These are phyloP conservation scores for Lactifluus echinatus DNA, from an alignment of 768 basidiomycete species.

Conservation along the genomic window DNA sequence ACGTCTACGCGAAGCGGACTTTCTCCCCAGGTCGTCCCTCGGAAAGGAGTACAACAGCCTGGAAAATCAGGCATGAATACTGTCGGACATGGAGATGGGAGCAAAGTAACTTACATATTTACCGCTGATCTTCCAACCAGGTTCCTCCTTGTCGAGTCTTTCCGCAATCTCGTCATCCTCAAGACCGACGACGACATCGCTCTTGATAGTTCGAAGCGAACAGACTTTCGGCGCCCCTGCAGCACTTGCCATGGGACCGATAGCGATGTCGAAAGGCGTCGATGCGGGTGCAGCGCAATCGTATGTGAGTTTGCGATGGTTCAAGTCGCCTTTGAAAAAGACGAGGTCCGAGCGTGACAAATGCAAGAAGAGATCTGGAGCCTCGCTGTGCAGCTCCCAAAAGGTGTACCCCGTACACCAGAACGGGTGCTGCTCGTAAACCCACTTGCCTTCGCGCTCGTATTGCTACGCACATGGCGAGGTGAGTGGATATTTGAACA, in stretches of 20 bases:
- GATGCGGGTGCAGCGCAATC: slow-evolving; percentile 80
- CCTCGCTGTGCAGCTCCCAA: slow-evolving; percentile 79
- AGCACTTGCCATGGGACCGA: slow-evolving; percentile 85
- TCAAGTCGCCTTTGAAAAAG: slow-evolving; percentile 90
- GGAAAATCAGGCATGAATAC: slow-evolving; percentile 1
- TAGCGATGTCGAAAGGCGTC: slow-evolving; percentile 83
- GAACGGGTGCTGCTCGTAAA: slow-evolving; percentile 90
- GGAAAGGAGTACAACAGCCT: slow-evolving; percentile 84
- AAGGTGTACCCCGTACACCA: slow-evolving; percentile 97
- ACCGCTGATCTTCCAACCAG: slow-evolving; percentile 95
- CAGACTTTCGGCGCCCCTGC: slow-evolving; percentile 83
- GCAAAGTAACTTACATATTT: slow-evolving; percentile 67
- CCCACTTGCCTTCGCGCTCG: slow-evolving; percentile 86
- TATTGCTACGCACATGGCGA: slow-evolving; percentile 53
- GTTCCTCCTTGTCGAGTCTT: slow-evolving; percentile 72
- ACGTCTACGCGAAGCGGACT: slow-evolving; percentile 56
- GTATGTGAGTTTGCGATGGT: slow-evolving; percentile 85
- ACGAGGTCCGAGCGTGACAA: slow-evolving; percentile 86
- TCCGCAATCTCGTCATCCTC: slow-evolving; percentile 69
- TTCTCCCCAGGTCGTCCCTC: slow-evolving; percentile 86
- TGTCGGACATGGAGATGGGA: background rate
- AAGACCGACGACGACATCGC: slow-evolving; percentile 87
- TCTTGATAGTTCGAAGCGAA: slow-evolving; percentile 88
- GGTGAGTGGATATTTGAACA: background rate
- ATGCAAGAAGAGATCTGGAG: slow-evolving; percentile 87